phyloP scores from a whole-genome alignment of 2,329 filamentous ascomycete genomes.

The Chaetomium sp. region DNA sequence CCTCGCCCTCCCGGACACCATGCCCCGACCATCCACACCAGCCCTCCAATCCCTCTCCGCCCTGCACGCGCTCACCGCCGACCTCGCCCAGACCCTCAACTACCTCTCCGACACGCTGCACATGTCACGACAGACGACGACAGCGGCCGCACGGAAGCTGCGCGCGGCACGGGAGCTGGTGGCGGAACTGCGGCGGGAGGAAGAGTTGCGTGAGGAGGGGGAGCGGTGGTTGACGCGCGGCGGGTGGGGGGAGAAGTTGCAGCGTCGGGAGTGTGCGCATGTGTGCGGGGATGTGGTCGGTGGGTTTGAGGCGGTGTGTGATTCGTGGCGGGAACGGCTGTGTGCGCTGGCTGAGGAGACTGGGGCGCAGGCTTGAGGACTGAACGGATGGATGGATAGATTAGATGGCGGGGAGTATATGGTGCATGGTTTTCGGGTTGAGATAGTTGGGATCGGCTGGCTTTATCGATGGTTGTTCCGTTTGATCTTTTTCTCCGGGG shows the following conservation, averaged over 20 bases:
- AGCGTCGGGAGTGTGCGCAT: constrained; percentile 70
- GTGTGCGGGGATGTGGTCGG: constrained; percentile 84
- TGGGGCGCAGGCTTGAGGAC: not conserved
- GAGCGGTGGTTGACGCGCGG: constrained; percentile 73
- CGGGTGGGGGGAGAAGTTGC: constrained; percentile 73
- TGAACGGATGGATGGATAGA: too few relatives aligned
- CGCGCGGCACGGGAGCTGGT: constrained; percentile 80
- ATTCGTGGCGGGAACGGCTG: constrained; percentile 72
- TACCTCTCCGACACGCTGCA: constrained; percentile 87
- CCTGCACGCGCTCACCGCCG: constrained; percentile 63
- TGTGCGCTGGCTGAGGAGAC: constrained; percentile 52
- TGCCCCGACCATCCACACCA: constrained; percentile 58
- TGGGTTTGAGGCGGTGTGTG: constrained; percentile 87
- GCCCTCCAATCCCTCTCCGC: constrained; percentile 61
- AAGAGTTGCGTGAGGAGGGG: constrained; percentile 75
- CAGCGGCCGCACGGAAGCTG: constrained; percentile 70
- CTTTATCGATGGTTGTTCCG: too few relatives aligned
- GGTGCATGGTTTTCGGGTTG: too few relatives aligned
- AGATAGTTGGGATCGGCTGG: too few relatives aligned
- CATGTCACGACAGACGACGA: constrained; percentile 85
- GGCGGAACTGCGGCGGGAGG: constrained; percentile 74
- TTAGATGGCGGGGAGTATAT: too few relatives aligned
- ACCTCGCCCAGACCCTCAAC: constrained; percentile 73
- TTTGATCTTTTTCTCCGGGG: too few relatives aligned
- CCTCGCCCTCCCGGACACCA: constrained; percentile 55